Percentiles rank a stretch among this genome's conserved stretches.
These are phyloP conservation scores for Acanthamoeba triangularis DNA, from an alignment of 208 protist genomes.

Conservation along the genomic window DNA sequence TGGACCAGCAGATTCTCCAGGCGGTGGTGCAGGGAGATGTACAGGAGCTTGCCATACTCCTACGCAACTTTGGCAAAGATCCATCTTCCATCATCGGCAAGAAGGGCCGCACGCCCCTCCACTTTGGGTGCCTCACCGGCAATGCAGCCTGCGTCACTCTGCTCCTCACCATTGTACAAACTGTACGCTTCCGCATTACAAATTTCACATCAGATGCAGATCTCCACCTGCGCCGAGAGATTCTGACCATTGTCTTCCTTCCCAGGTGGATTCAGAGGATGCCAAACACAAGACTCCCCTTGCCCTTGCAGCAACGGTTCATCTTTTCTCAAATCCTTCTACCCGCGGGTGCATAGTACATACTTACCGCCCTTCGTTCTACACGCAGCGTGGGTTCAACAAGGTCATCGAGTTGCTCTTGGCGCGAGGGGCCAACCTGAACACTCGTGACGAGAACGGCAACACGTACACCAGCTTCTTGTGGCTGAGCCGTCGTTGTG, in stretches of 20 bases:
- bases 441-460: slow-evolving; percentile 59
- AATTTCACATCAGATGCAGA: background rate
- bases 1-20: slow-evolving; percentile 30
- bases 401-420: slow-evolving; percentile 24
- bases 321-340: too few species aligned
- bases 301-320: slow-evolving; percentile 16
- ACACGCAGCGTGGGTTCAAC: slow-evolving; percentile 33
- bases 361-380: background rate
- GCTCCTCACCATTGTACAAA: slow-evolving; percentile 4
- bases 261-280: slow-evolving; percentile 49
- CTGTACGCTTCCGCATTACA: background rate
- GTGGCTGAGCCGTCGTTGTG: background rate
- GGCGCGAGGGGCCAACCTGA: background rate
- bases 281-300: slow-evolving; percentile 59
- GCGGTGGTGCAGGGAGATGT: slow-evolving; percentile 18
- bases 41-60: background rate
- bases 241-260: background rate
- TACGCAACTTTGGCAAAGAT: background rate
- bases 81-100: slow-evolving; percentile 7
- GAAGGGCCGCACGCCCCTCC: slow-evolving; percentile 53
- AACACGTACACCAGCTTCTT: slow-evolving; percentile 19
- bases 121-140: slow-evolving; percentile 46
- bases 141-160: background rate
- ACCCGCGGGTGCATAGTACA: background rate
- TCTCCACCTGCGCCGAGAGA: background rate